Conservation (phyloP, 2,329 filamentous ascomycete genomes). For the Xylaria sp. region DNA sequence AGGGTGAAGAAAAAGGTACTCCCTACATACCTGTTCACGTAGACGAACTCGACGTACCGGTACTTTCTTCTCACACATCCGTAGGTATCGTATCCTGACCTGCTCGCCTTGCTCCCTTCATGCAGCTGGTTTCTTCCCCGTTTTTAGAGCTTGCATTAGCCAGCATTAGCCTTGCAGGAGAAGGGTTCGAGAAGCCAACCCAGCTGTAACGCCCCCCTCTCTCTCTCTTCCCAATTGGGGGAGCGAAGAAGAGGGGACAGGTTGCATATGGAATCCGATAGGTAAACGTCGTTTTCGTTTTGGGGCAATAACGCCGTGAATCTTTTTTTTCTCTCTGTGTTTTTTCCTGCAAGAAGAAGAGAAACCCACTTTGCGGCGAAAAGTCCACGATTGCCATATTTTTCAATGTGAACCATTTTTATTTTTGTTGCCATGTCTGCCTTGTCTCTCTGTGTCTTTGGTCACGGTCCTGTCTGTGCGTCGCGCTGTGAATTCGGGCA, state of each 20-base stretch:
- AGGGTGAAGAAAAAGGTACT: background rate
- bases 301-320: no score
- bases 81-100: background rate
- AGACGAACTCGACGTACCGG: background rate
- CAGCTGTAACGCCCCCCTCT: background rate
- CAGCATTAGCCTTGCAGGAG: conserved; percentile 22
- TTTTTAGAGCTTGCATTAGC: conserved; percentile 23
- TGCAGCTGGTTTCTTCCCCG: conserved; percentile 4
- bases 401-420: no score
- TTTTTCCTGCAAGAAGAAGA: no score
- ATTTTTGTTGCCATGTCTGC: no score
- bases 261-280: background rate
- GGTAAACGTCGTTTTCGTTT: no score
- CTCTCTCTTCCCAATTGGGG: background rate
- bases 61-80: no score
- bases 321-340: no score
- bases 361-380: no score
- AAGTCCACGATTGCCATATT: no score
- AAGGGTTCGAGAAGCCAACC: conserved; percentile 20
- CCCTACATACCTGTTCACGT: background rate
- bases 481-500: no score
- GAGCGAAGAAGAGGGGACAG: background rate
- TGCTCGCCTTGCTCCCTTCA: background rate
- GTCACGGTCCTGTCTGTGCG: no score
- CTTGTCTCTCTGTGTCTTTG: no score